Evolutionary conservation across 2,329 filamentous ascomycete species (phyloP).

Genomic region (Albophoma yamanashiensis): DNA sequence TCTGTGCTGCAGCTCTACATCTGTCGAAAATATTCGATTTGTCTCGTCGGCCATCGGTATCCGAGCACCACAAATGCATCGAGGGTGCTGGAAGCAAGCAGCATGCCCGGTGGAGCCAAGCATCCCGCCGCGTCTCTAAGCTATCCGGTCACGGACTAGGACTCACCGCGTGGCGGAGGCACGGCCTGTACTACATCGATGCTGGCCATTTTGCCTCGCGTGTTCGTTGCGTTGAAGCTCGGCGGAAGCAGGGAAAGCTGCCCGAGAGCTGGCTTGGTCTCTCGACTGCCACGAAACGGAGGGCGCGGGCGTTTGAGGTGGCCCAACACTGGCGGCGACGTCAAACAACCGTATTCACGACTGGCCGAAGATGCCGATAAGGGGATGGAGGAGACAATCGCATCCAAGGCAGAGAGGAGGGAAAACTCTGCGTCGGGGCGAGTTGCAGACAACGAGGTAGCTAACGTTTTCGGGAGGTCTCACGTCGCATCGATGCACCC

Average conservation of each 20-base stretch:
- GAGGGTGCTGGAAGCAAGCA: background rate
- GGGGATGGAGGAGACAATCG: background rate
- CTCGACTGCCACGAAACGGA: background rate
- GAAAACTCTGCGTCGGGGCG: background rate
- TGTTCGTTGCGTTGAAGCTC: background rate
- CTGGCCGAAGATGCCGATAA: background rate
- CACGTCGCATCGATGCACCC: background rate
- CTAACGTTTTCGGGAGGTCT: background rate
- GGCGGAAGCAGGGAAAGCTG: background rate
- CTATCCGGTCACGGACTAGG: background rate
- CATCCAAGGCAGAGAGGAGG: background rate
- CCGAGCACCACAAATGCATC: background rate
- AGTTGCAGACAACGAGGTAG: background rate
- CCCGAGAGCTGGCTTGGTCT: background rate
- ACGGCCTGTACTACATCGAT: background rate
- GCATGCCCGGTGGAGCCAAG: background rate
- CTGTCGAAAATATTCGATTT: background rate
- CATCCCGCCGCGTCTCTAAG: too few species aligned
- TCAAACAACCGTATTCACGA: background rate
- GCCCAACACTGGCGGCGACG: background rate
- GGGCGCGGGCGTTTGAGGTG: background rate
- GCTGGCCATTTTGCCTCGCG: slow-evolving; percentile 1
- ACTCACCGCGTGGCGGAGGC: background rate
- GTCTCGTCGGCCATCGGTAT: background rate
- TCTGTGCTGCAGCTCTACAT: background rate